These are phyloP conservation scores for Gryganskiella cystojenkinii DNA, from an alignment of 192 early-diverging fungal genomes.

Conservation along the genomic window DNA sequence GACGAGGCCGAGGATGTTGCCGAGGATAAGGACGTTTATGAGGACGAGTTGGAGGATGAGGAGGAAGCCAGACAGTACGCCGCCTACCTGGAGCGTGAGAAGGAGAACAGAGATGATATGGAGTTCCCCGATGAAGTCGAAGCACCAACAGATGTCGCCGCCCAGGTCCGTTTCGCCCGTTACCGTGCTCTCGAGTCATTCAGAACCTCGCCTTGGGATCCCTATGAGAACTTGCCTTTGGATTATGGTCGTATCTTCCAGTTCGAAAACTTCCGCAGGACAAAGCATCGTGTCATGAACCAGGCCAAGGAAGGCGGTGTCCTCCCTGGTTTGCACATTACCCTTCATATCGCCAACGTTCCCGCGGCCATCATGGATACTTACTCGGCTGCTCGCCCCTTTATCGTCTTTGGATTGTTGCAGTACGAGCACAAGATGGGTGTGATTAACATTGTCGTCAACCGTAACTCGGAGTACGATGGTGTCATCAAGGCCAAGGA, in stretches of 20 bases:
- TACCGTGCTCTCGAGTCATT: slow-evolving; percentile 97
- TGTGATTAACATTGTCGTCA: slow-evolving; percentile 82
- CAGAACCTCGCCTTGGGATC: slow-evolving; percentile 97
- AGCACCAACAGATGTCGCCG: slow-evolving; percentile 87
- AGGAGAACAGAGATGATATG: slow-evolving; percentile 76
- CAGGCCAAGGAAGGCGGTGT: slow-evolving; percentile 63
- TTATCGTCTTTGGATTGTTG: slow-evolving; percentile 65
- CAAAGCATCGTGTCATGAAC: slow-evolving; percentile 78
- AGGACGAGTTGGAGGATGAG: slow-evolving; percentile 63
- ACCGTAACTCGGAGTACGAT: slow-evolving; percentile 77
- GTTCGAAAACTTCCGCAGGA: slow-evolving; percentile 89
- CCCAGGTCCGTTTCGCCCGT: slow-evolving; percentile 88
- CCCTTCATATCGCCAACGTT: slow-evolving; percentile 76
- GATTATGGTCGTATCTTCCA: slow-evolving; percentile 98
- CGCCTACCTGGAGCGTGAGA: slow-evolving; percentile 74
- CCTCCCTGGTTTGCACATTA: slow-evolving; percentile 76
- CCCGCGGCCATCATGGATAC: slow-evolving; percentile 69
- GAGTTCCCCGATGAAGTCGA: slow-evolving; percentile 98
- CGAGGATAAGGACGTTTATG: slow-evolving; percentile 54
- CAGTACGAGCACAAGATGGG: slow-evolving; percentile 97
- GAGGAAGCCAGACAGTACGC: slow-evolving; percentile 60
- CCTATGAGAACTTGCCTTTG: slow-evolving; percentile 96
- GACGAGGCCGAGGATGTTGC: slow-evolving; percentile 43
- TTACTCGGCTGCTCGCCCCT: slow-evolving; percentile 60
- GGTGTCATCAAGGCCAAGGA: slow-evolving; percentile 94